A percentile compares a stretch with the other conserved stretches of the same genome.
These are phyloP conservation scores for Alliaria petiolata DNA, from an alignment of 345 rosid species.

Conservation along the genomic window DNA sequence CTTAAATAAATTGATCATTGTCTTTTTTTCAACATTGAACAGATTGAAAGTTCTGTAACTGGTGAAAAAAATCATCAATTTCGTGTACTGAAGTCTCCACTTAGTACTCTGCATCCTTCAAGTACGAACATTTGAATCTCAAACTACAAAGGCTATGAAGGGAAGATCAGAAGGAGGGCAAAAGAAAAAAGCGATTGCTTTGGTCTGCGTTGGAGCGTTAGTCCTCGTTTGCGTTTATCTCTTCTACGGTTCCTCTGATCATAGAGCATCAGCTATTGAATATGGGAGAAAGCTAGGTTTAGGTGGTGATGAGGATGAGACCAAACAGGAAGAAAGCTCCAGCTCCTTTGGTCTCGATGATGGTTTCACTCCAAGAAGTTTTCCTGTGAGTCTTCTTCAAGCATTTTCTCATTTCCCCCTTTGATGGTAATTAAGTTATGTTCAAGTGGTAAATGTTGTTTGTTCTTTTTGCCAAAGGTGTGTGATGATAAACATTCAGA, in stretches of 20 bases:
- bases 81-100: background rate
- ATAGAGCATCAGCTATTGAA: constrained; percentile 62
- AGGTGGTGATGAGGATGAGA: constrained; percentile 74
- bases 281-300: constrained; percentile 77
- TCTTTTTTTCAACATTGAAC: background rate
- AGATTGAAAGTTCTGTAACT: background rate
- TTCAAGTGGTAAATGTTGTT: background rate
- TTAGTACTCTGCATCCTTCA: background rate
- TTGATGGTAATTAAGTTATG: background rate
- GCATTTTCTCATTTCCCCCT: background rate
- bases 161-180: constrained; percentile 73
- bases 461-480: constrained; percentile 42
- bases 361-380: constrained; percentile 49
- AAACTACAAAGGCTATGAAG: constrained; percentile 46
- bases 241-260: constrained; percentile 55
- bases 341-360: constrained; percentile 37
- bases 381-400: constrained; percentile 54
- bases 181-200: constrained; percentile 64
- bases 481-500: constrained; percentile 91
- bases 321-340: constrained; percentile 52
- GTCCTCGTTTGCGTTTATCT: constrained; percentile 66
- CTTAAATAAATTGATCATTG: background rate
- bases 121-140: background rate
- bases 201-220: constrained; percentile 43
- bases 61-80: background rate